Evolutionary conservation across 2,329 filamentous ascomycete genomes (phyloP).

Genomic region (Saccharata proteae): DNA sequence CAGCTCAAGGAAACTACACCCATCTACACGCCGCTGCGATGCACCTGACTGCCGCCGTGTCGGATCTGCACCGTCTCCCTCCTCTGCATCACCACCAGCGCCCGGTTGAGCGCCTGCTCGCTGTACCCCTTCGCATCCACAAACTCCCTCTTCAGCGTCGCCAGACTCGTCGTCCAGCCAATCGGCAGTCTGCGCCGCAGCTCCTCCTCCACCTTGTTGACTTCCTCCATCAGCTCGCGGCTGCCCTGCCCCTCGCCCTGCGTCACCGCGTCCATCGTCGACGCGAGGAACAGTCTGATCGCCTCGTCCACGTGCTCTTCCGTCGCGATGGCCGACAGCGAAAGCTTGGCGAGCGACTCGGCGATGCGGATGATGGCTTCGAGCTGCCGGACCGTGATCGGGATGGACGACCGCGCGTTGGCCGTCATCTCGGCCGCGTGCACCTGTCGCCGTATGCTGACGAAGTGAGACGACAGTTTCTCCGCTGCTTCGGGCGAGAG

Average conservation of each 20-base stretch:
- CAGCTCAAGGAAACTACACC: neutral
- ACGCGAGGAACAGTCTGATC: slow-evolving; percentile 89
- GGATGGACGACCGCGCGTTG: slow-evolving; percentile 83
- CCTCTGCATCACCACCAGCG: slow-evolving; percentile 73
- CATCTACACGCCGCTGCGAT: slow-evolving; percentile 53
- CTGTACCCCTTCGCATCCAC: slow-evolving; percentile 83
- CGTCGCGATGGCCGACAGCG: slow-evolving; percentile 72
- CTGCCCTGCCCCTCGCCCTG: slow-evolving; percentile 69
- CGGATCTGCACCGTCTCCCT: slow-evolving; percentile 77
- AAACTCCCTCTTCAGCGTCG: slow-evolving; percentile 78
- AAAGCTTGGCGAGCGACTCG: slow-evolving; percentile 86
- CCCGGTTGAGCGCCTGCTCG: slow-evolving; percentile 73
- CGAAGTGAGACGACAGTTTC: slow-evolving; percentile 93
- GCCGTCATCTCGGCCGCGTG: slow-evolving; percentile 83
- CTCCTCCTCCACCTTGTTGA: slow-evolving; percentile 76
- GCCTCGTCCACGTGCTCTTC: slow-evolving; percentile 94
- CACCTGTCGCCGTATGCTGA: slow-evolving; percentile 88
- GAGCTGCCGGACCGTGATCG: slow-evolving; percentile 92
- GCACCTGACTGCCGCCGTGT: slow-evolving; percentile 63
- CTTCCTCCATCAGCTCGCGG: slow-evolving; percentile 84
- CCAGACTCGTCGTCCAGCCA: slow-evolving; percentile 86
- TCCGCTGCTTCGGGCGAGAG: slow-evolving; percentile 85
- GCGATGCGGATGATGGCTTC: slow-evolving; percentile 84
- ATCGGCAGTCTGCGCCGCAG: slow-evolving; percentile 78
- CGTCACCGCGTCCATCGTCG: slow-evolving; percentile 94